These are phyloP conservation scores for Tetragonia tetragonoides DNA, from an alignment of 148 eudicot genomes.

Conservation along the genomic window DNA sequence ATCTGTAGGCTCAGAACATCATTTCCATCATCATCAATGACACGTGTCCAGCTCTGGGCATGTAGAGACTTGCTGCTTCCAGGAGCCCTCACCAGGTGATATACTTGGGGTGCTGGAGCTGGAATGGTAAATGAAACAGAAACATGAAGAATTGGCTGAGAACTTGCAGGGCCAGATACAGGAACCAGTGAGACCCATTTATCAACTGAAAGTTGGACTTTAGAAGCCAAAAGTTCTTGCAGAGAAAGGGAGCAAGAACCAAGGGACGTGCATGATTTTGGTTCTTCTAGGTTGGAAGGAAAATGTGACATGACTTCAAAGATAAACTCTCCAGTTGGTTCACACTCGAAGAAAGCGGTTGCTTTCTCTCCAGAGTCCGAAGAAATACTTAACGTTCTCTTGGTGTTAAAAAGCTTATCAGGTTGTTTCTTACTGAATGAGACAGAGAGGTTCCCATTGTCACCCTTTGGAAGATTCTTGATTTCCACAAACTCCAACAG, in stretches of 20 bases:
- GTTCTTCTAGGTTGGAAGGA: slow-evolving; percentile 37
- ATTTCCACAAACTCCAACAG: slow-evolving; percentile 76
- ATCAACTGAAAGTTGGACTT: slow-evolving; percentile 54
- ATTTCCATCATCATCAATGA: slow-evolving; percentile 63
- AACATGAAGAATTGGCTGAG: slow-evolving; percentile 61
- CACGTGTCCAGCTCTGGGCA: slow-evolving; percentile 48
- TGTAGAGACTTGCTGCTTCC: slow-evolving; percentile 36
- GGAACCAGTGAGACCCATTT: slow-evolving; percentile 78
- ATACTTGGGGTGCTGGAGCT: slow-evolving; percentile 47
- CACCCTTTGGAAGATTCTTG: slow-evolving; percentile 61
- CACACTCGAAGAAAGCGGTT: slow-evolving; percentile 79
- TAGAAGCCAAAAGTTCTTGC: slow-evolving; percentile 45
- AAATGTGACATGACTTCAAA: slow-evolving; percentile 54
- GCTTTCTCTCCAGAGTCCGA: slow-evolving; percentile 68
- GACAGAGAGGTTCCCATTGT: slow-evolving; percentile 57
- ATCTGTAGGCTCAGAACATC: slow-evolving; percentile 68
- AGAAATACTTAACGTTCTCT: slow-evolving; percentile 52
- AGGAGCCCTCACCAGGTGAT: slow-evolving; percentile 52
- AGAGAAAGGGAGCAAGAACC: slow-evolving; percentile 68
- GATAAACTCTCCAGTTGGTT: slow-evolving; percentile 65
- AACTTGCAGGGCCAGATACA: slow-evolving; percentile 22
- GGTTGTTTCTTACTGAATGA: slow-evolving; percentile 74
- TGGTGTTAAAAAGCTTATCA: slow-evolving; percentile 63
- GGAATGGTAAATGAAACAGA: slow-evolving; percentile 76
- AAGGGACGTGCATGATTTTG: slow-evolving; percentile 45